Conservation (phyloP, 495 filamentous ascomycete species). For the Darksidea phi region DNA sequence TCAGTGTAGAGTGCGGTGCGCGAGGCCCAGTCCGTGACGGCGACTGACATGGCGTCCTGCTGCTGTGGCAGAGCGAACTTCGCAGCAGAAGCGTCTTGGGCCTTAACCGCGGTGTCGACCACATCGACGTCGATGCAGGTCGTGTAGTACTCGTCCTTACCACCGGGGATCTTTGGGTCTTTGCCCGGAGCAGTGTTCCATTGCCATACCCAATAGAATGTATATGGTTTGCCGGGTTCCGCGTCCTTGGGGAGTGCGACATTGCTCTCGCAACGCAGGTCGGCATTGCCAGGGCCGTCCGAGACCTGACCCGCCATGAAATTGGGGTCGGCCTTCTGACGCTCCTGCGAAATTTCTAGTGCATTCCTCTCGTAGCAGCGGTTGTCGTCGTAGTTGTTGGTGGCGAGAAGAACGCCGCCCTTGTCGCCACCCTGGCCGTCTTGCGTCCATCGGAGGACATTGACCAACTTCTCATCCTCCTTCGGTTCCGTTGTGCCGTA, state of each 20-base stretch:
- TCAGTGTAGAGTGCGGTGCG: slow-evolving; percentile 36
- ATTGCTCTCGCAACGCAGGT: slow-evolving; percentile 74
- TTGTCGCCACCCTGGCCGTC: slow-evolving; percentile 75
- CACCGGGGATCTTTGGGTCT: slow-evolving; percentile 50
- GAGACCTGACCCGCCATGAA: slow-evolving; percentile 28
- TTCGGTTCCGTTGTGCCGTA: slow-evolving; percentile 74
- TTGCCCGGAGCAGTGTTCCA: slow-evolving; percentile 62
- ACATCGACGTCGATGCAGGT: slow-evolving; percentile 78
- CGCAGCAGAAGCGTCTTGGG: not conserved
- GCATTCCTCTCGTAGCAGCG: slow-evolving; percentile 69
- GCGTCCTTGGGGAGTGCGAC: slow-evolving; percentile 63
- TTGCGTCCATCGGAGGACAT: slow-evolving; percentile 73
- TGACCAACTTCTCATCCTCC: slow-evolving; percentile 59
- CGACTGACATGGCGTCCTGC: slow-evolving; percentile 37
- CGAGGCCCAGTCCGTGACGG: slow-evolving; percentile 35
- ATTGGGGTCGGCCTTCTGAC: slow-evolving; percentile 54
- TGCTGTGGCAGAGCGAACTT: slow-evolving; percentile 37
- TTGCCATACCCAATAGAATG: slow-evolving; percentile 91
- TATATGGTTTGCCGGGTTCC: slow-evolving; percentile 56
- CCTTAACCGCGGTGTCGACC: slow-evolving; percentile 37
- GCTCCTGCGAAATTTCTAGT: slow-evolving; percentile 52
- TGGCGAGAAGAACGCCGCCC: slow-evolving; percentile 69
- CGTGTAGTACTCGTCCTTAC: slow-evolving; percentile 72
- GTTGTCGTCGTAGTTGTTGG: slow-evolving; percentile 64
- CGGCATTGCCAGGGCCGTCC: slow-evolving; percentile 42